These are phyloP conservation scores for Pseudonectria foliicola DNA, from an alignment of 2,329 filamentous ascomycete genomes.

Conservation along the genomic window DNA sequence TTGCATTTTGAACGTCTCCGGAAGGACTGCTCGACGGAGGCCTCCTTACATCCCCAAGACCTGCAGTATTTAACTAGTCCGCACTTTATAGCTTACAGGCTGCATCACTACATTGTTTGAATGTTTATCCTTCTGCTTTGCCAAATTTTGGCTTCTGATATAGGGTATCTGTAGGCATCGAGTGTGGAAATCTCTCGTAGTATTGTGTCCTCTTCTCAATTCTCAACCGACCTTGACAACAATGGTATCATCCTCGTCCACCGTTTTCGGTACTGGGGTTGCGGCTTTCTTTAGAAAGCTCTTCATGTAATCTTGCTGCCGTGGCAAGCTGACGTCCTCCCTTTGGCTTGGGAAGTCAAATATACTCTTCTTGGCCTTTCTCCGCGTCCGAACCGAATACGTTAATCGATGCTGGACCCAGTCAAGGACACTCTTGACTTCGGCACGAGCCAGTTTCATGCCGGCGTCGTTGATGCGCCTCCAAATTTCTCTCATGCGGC, in stretches of 20 bases:
- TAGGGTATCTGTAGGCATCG: conserved; percentile 12
- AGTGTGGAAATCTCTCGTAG: conserved; percentile 2
- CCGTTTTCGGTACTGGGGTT: conserved; percentile 1
- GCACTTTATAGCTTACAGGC: conserved; percentile 27
- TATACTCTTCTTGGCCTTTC: conserved; percentile 45
- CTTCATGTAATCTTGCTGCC: conserved; percentile 44
- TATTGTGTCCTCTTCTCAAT: background rate
- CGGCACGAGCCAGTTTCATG: conserved; percentile 62
- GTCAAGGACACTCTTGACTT: conserved; percentile 71
- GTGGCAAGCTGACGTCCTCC: conserved; percentile 33
- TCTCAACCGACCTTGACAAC: background rate
- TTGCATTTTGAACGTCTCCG: conserved; percentile 1
- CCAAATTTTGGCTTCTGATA: conserved; percentile 16
- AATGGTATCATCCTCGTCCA: background rate
- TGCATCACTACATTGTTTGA: conserved; percentile 23
- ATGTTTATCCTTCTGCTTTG: conserved; percentile 17
- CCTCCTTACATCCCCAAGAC: conserved; percentile 14
- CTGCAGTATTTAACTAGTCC: conserved; percentile 19
- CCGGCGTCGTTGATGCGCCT: conserved; percentile 66
- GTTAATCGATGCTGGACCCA: conserved; percentile 66
- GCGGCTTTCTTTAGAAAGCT: conserved; percentile 33
- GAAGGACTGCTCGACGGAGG: conserved; percentile 14
- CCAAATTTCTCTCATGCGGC: conserved; percentile 49
- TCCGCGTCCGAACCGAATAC: conserved; percentile 61
- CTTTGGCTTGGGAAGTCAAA: conserved; percentile 33